Base-by-base conservation (phyloP, 345 rosid genomes). In the Salix purpurea region DNA sequence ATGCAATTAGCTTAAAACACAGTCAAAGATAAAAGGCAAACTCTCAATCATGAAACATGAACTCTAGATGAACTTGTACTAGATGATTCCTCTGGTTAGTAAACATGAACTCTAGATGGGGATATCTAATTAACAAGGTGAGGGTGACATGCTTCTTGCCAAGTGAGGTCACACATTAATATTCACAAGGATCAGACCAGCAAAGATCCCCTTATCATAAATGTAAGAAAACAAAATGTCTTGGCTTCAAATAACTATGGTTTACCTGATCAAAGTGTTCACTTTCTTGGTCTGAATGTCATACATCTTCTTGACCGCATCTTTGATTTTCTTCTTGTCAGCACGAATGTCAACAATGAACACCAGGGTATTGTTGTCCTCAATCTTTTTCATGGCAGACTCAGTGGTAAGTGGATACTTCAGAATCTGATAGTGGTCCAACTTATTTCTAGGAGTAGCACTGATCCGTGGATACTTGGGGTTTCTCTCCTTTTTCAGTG, bases 281-380 rank as follows among this genome's bases (percentile, higher is more conserved):
- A 93, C 99, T 81, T 93, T 95, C 94, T 91, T 95, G 54, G 96
- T 82, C 85, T 93, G 94, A 71, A 95, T 91, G 65, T 93, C 98
- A 11, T 93, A 93, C 99, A 95, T 93, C 84, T 93, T 95, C 89
- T 91, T 91, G 18, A 95, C 97, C 8, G 97, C 96, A 76, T 84
- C 94, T 78, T 95, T 93, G 14, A 93, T 95, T 85, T 90, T 93
- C 87, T 93, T 91, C 84, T 93, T 91, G 82, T 91, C 94, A 1
- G 99, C 96, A 76, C 94, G 92, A 40, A 95, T 88, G 90, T 93
- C 98, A 40, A 95, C 99, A 69, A 95, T 95, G 84, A 95, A 95
- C 21, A 93, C 97, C 76, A 93, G 87, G n/a, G 98, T 93, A 81
- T 95, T 95, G 86, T 95, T 93, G 76, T 93, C 99, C 65, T 95